Evolutionary conservation across 2,329 filamentous ascomycete species (phyloP).

Genomic region (Ophiostoma fasciatum): DNA sequence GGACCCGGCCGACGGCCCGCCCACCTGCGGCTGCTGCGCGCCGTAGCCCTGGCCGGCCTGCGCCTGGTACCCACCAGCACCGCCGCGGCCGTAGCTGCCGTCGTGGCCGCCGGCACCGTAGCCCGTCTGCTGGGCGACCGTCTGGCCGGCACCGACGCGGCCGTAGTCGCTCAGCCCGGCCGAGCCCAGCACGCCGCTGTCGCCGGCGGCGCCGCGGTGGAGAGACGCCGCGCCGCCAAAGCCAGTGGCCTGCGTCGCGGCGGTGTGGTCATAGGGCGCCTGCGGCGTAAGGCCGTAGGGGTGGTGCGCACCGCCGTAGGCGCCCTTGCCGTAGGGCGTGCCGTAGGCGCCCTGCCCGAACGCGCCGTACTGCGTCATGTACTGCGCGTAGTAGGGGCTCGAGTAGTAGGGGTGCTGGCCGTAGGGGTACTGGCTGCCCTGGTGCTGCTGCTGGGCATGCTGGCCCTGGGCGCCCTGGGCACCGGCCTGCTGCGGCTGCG

Average conservation of each 20-base stretch:
- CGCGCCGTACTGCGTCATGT: constrained; percentile 31
- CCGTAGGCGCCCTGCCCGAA: constrained; percentile 34
- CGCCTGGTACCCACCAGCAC: constrained; percentile 35
- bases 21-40: constrained; percentile 31
- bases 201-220: constrained; percentile 28
- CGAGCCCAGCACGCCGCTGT: constrained; percentile 32
- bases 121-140: constrained; percentile 30
- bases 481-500: constrained; percentile 16
- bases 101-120: constrained; percentile 40
- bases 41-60: constrained; percentile 40
- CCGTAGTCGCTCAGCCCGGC: constrained; percentile 37
- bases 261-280: constrained; percentile 39
- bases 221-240: constrained; percentile 37
- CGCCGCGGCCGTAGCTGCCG: constrained; percentile 33
- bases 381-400: constrained; percentile 48
- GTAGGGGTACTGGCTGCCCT: constrained; percentile 14
- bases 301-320: constrained; percentile 40
- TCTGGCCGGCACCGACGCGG: constrained; percentile 34
- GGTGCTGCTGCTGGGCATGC: constrained; percentile 23
- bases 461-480: constrained; percentile 7
- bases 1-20: constrained; percentile 23
- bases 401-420: constrained; percentile 42
- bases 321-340: constrained; percentile 39
- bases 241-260: constrained; percentile 36
- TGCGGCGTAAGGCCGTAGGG: constrained; percentile 41